phyloP scores from a whole-genome alignment of 352 stramenopile species.

The Phytopythium litorale region DNA sequence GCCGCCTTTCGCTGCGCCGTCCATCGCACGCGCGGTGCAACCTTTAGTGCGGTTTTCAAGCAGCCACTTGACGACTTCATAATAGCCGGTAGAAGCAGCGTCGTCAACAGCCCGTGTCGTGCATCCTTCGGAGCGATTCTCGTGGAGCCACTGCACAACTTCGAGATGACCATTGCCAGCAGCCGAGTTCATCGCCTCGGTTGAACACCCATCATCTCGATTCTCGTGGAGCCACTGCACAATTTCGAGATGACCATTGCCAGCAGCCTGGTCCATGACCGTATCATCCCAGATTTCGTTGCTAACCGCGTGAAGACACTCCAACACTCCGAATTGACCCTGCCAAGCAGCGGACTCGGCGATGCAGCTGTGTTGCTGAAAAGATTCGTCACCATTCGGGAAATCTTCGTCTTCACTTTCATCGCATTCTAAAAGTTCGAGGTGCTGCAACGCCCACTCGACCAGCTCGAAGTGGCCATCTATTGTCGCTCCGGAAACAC shows the following conservation, averaged over 20 bases:
- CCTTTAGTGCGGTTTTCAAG: not conserved
- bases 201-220: not conserved
- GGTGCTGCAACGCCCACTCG: not conserved
- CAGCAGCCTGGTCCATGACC: not conserved
- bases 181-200: not conserved
- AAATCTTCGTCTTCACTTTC: not conserved
- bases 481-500: not conserved
- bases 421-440: too few species aligned
- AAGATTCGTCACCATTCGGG: not conserved
- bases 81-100: not conserved
- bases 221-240: not conserved
- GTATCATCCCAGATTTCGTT: not conserved
- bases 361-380: not conserved
- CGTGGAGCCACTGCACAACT: not conserved
- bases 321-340: not conserved
- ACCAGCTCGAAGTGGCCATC: not conserved
- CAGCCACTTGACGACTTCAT: not conserved
- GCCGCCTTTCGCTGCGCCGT: not conserved
- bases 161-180: not conserved
- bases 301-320: not conserved
- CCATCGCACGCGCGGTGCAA: not conserved
- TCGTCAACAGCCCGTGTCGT: not conserved
- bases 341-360: not conserved
- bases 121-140: not conserved
- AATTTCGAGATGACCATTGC: not conserved